A percentile compares a stretch with the other conserved stretches of the same genome.
Conservation (phyloP, 371 early-diverging fungal genomes). For the Mycotypha africana region DNA sequence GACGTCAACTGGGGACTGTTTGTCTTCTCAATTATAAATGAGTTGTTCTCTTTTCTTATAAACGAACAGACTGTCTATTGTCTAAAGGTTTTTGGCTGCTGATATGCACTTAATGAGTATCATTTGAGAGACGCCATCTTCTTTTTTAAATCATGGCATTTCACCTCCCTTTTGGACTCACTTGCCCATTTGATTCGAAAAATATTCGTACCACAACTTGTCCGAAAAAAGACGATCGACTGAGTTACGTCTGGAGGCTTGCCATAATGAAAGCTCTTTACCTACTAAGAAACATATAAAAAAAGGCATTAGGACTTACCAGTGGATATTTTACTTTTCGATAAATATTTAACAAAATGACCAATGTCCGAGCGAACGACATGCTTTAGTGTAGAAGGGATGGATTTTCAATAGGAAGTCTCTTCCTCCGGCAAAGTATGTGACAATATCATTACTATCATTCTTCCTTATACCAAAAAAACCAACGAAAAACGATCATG, state of each 20-base stretch:
- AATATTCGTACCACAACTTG: constrained; percentile 10
- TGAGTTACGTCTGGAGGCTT: neutral
- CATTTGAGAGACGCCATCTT: neutral
- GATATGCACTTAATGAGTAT: neutral
- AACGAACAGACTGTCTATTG: too few species aligned
- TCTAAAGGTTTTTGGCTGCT: too few species aligned
- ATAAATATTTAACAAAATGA: constrained; percentile 26
- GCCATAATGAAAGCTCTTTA: constrained; percentile 10
- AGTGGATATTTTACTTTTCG: constrained; percentile 22
- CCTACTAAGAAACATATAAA: constrained; percentile 18
- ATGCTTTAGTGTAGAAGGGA: constrained; percentile 8
- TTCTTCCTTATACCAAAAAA: too few species aligned
- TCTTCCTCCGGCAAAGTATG: too few species aligned
- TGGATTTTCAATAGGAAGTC: constrained; percentile 3
- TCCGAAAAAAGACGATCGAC: neutral
- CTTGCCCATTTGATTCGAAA: too few species aligned
- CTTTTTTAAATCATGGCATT: neutral
- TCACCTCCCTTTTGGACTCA: too few species aligned
- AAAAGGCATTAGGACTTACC: constrained; percentile 23
- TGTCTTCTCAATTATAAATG: too few species aligned
- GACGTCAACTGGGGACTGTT: too few species aligned
- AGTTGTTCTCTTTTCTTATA: too few species aligned
- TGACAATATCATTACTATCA: too few species aligned
- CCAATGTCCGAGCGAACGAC: constrained; percentile 14
- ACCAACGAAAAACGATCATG: too few species aligned